These are phyloP conservation scores for Paecilomyces fulvus DNA, from an alignment of 2,329 filamentous ascomycete genomes.

Conservation along the genomic window DNA sequence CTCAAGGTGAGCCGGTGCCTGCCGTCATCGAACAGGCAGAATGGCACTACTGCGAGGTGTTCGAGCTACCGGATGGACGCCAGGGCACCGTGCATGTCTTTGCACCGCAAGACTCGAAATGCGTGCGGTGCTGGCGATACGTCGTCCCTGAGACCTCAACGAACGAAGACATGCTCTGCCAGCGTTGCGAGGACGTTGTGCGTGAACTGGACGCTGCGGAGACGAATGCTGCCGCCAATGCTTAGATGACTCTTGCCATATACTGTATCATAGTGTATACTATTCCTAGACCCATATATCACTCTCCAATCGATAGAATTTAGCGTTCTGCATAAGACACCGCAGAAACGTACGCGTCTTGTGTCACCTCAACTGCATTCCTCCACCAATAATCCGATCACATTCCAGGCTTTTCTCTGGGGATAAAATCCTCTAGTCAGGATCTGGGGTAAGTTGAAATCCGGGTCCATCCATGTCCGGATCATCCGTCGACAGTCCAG, in stretches of 20 bases:
- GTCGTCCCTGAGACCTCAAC: conserved; percentile 44
- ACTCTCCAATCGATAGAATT: neutral
- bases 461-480: neutral
- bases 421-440: neutral
- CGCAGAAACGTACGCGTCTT: neutral
- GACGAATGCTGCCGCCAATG: neutral
- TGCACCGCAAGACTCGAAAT: conserved; percentile 56
- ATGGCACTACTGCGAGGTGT: conserved; percentile 37
- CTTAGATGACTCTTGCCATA: neutral
- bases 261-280: neutral
- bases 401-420: neutral
- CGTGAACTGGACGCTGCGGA: conserved; percentile 17
- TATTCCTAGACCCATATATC: neutral
- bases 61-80: conserved; percentile 26
- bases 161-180: conserved; percentile 59
- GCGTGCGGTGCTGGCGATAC: conserved; percentile 82
- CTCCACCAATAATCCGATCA: neutral
- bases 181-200: conserved; percentile 62
- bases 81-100: conserved; percentile 33
- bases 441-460: neutral
- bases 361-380: neutral
- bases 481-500: neutral
- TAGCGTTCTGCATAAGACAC: neutral
- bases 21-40: conserved; percentile 21
- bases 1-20: conserved; percentile 19